Evolutionary conservation across 1,284 basidiomycete genomes (phyloP).

Genomic region (Inonotus hispidus): DNA sequence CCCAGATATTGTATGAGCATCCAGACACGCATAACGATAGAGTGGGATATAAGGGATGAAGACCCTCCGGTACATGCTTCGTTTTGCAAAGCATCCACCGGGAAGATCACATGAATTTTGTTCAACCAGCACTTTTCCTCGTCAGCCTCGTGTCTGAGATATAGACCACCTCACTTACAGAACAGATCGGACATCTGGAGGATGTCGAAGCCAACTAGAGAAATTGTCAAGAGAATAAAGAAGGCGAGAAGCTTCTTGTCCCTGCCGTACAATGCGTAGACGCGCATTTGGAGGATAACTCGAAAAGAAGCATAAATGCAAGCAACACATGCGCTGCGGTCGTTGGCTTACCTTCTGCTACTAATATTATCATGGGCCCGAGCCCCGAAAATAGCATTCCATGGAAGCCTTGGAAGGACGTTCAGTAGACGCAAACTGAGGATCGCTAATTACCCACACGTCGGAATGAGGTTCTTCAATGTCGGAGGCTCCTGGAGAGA

Average conservation of each 20-base stretch:
- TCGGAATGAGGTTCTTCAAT: background rate
- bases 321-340: background rate
- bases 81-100: background rate
- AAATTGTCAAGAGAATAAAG: background rate
- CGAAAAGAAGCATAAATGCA: background rate
- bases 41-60: conserved; percentile 31
- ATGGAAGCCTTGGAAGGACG: background rate
- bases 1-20: background rate
- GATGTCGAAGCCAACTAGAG: background rate
- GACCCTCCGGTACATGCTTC: background rate
- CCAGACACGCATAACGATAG: conserved; percentile 31
- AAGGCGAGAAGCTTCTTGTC: conserved; percentile 1
- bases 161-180: background rate
- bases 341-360: background rate
- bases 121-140: background rate
- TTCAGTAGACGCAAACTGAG: background rate
- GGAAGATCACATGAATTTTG: background rate
- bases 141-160: background rate
- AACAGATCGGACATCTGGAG: background rate
- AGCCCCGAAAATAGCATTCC: background rate
- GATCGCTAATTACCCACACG: background rate
- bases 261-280: conserved; percentile 12
- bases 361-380: background rate
- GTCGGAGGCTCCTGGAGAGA: background rate
- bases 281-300: conserved; percentile 11